Evolutionary conservation across 768 basidiomycete genomes (phyloP), one percentile per base, ranked within the genome.

Genomic region (Kondoa malvinella): DNA sequence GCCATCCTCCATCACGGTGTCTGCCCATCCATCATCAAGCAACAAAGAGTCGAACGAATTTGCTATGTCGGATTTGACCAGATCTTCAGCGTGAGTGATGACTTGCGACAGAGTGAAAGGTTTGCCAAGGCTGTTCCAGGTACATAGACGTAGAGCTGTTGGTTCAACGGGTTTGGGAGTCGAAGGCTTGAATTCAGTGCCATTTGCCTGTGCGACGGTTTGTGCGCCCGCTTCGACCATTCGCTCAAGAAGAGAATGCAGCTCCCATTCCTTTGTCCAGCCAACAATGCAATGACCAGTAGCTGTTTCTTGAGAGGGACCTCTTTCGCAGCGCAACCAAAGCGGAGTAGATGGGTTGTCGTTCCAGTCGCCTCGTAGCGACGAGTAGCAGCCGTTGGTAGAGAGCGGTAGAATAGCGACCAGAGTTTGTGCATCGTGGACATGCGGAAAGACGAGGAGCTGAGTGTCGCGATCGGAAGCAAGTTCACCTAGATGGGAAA

Each of bases 1-100:
- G 0, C 60, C 34, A 16, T 56, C 34, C 29, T 69, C 56, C 31
- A 29, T 30, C 16, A 64, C 60, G 12, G 40, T 50, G 16, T 74
- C 72, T 26, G 70, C 69, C 74, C 74, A 74, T 0, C 74, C 74
- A 62, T 74, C 74, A 58, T 74, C 74, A 30, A 74, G 70, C 21
- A 74, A 58, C 21, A 74, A 21, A 4, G 67, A 30, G 27, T 69
- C 67, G 33, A 71, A 29, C 1, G 65, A 34, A 1, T 66, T 59
- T 26, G 62, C 30, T 31, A 67, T 4, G 14, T 27, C 34, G 0
- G 34, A 1, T 17, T 17, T n/a, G 16, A 33, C 34, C 34, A 72
- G 34, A 1, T 4, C 14, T n/a, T 69, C 56, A 26, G 73, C 57
- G 63, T 67, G 65, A n/a, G 17, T 1, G 29, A 73, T 58, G 34